Evolutionary conservation across 2,329 filamentous ascomycete genomes (phyloP).

Genomic region (Piedraia hortae): DNA sequence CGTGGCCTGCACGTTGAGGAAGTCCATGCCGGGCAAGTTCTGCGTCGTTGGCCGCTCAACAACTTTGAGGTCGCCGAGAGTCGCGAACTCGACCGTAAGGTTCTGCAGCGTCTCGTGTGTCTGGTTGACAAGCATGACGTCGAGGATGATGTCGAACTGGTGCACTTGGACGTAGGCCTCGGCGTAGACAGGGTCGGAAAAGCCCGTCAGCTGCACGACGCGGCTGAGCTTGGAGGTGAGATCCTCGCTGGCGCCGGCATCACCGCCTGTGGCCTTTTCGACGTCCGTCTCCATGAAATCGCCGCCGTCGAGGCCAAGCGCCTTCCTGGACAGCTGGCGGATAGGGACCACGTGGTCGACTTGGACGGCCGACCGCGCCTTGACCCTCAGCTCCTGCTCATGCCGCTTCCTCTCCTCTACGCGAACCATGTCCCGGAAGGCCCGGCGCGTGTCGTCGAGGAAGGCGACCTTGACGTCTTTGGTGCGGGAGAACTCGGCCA

Average conservation of each 20-base stretch:
- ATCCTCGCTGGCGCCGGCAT: conserved; percentile 47
- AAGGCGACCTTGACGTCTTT: conserved; percentile 83
- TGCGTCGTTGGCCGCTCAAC: conserved; percentile 90
- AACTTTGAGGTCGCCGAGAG: conserved; percentile 86
- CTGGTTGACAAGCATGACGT: conserved; percentile 91
- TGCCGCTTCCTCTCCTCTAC: conserved; percentile 92
- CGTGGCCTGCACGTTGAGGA: conserved; percentile 92
- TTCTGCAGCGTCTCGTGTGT: conserved; percentile 92
- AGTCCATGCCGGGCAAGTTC: conserved; percentile 83
- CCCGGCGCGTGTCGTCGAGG: conserved; percentile 79
- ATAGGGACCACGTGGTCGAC: conserved; percentile 88
- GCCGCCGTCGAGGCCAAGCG: conserved; percentile 39
- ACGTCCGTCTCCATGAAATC: conserved; percentile 77
- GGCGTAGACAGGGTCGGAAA: conserved; percentile 95
- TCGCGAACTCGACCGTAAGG: conserved; percentile 93
- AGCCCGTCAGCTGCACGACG: conserved; percentile 89
- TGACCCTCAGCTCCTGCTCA: conserved; percentile 78
- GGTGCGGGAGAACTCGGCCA: conserved; percentile 69
- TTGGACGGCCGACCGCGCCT: conserved; percentile 78
- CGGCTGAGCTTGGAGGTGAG: conserved; percentile 81
- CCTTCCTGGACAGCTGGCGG: conserved; percentile 80
- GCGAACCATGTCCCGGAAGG: conserved; percentile 90
- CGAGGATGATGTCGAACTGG: conserved; percentile 93
- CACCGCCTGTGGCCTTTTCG: conserved; percentile 80
- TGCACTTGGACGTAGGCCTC: conserved; percentile 97